phyloP scores from a whole-genome alignment of 2,329 filamentous ascomycete species.

The Diaporthe vaccinii region DNA sequence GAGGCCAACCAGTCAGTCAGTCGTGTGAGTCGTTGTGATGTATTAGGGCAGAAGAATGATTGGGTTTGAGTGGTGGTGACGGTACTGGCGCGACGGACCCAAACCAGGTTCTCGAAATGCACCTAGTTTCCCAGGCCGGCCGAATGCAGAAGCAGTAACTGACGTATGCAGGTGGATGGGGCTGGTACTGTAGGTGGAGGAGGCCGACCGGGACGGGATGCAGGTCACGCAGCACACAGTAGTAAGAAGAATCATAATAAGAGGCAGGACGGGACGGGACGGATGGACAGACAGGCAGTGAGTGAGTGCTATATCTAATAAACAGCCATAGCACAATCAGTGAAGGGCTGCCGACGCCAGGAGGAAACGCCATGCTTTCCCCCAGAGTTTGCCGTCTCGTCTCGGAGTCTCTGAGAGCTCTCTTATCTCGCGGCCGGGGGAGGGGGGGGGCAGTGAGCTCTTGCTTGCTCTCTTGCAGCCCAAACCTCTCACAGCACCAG shows the following conservation, averaged over 20 bases:
- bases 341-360: not conserved
- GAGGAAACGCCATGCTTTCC: conserved; percentile 23
- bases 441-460: not conserved
- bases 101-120: conserved; percentile 15
- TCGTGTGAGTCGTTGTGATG: not conserved
- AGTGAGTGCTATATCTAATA: not conserved
- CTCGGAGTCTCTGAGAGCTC: not conserved
- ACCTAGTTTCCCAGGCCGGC: not conserved
- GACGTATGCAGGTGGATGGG: conserved; percentile 26
- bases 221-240: not conserved
- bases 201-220: conserved; percentile 1
- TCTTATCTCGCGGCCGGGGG: conserved; percentile 3
- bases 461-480: conserved; percentile 2
- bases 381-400: conserved; percentile 5
- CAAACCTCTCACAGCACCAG: conserved; percentile 16
- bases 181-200: conserved; percentile 13
- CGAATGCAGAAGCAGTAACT: conserved; percentile 22
- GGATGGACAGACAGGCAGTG: not conserved
- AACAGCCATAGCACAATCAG: not conserved
- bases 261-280: not conserved
- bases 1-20: conserved; percentile 15
- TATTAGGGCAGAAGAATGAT: conserved; percentile 24
- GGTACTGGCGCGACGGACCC: not conserved
- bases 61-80: conserved; percentile 21
- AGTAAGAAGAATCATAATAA: not conserved